Evolutionary conservation across 495 filamentous ascomycete genomes (phyloP), one percentile per base, ranked within the genome.

Genomic region (Hypoxylon fragiforme): DNA sequence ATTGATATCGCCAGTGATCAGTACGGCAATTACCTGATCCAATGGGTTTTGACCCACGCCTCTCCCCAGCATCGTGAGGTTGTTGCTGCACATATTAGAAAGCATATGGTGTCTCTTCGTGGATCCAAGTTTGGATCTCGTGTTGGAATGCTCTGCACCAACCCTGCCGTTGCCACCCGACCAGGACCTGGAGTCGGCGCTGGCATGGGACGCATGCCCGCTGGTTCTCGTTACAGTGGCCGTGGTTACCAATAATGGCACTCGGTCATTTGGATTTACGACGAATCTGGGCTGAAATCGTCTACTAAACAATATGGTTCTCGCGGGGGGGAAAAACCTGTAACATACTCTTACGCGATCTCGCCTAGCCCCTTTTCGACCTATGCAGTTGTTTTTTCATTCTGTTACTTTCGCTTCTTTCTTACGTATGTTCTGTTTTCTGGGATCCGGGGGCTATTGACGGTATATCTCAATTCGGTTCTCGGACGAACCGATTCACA

Each of bases 1-100:
- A 97, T 97, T 73, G 95, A 98, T 65, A 97, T 97, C 75, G 89
- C 94, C 47, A 94, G 94, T 55, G 94, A 98, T 65, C 95, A 98
- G 72, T 97, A 97, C 65, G 94, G 94, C 35, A 98, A 98, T 73
- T 98, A 98, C 67, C 81, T 98, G 39, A 90, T 97, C 49, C 94
- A 98, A 69, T 97, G 91, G 81, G 91, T 98, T 65, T 76, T 98
- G 56, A 92, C 89, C 39, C 87, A 97, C 70, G 85, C 90, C 46
- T 83, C 85, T 26, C 77, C 86, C 46, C 89, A 90, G 59, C 94
- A 97, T 66, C 89, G 91, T 55, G 94, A 98, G 65, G 77, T 96
- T 50, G 94, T 97, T 48, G 90, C 92, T 20, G 84, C 81, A 28
- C 95, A 98, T 67, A 92, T 98, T 62, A 86, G 91, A 57, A 98